Percentiles rank a stretch among this genome's conserved stretches.
phyloP scores from a whole-genome alignment of 176 grass and related monocot species.

The Microstegium vimineum region DNA sequence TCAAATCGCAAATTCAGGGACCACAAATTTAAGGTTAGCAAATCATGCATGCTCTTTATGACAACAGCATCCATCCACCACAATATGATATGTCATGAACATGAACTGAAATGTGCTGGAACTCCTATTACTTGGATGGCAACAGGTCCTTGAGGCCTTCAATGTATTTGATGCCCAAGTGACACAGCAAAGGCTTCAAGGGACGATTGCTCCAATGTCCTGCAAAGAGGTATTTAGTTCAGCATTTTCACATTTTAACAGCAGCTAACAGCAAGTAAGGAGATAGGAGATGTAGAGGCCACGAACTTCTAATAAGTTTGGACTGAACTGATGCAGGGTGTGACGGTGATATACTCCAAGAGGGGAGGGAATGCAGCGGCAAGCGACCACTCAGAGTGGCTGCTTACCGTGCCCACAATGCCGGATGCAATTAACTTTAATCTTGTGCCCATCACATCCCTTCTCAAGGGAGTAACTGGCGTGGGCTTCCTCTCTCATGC shows the following conservation, averaged over 20 bases:
- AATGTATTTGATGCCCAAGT: constrained; percentile 65
- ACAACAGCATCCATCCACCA: not conserved
- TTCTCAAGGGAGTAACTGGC: constrained; percentile 62
- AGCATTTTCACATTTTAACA: not conserved
- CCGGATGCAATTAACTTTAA: constrained; percentile 72
- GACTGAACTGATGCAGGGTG: constrained; percentile 44
- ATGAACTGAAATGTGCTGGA: constrained; percentile 9
- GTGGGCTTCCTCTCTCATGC: constrained; percentile 82
- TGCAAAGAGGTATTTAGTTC: constrained; percentile 64
- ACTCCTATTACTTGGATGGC: not conserved
- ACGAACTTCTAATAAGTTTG: not conserved
- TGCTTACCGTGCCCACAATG: constrained; percentile 55
- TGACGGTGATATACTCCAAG: constrained; percentile 83
- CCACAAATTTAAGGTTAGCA: constrained; percentile 67
- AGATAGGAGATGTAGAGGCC: not conserved
- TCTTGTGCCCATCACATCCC: constrained; percentile 82
- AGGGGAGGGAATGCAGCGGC: constrained; percentile 60
- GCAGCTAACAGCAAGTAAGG: not conserved
- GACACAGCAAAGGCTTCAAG: constrained; percentile 40
- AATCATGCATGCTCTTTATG: not conserved
- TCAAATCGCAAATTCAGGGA: constrained; percentile 56
- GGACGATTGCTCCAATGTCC: constrained; percentile 41
- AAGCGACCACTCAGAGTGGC: constrained; percentile 79
- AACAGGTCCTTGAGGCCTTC: constrained; percentile 70
- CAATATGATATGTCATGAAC: not conserved